A percentile compares a stretch with the other conserved stretches of the same genome.
phyloP scores from a whole-genome alignment of 169 alveolate species.

The Cryptosporidium muris region DNA sequence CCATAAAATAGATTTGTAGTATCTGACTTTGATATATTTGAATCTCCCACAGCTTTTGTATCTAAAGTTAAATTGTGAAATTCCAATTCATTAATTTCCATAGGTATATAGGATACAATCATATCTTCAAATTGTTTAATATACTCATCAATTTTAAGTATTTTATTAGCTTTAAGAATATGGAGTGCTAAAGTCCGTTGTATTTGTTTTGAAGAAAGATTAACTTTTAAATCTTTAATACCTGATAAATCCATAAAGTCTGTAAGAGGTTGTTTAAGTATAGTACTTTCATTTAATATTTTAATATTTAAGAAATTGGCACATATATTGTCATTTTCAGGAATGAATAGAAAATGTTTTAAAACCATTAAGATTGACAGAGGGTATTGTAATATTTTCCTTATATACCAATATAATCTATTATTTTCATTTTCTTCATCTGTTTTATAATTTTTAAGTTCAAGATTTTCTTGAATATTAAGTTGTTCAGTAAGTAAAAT shows the following conservation, averaged over 20 bases:
- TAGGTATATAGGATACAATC: constrained; percentile 22
- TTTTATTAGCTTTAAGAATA: constrained; percentile 1
- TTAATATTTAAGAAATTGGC: too few relatives aligned
- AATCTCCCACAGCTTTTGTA: not conserved
- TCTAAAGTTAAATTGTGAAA: not conserved
- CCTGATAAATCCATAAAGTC: too few relatives aligned
- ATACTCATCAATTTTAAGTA: constrained; percentile 26
- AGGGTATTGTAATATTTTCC: too few relatives aligned
- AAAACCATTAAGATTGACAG: not conserved
- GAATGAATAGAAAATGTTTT: constrained; percentile 8
- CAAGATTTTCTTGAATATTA: not conserved
- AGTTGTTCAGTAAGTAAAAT: constrained; percentile 5
- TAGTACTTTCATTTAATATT: too few relatives aligned
- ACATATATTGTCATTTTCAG: not conserved
- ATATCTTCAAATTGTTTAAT: constrained; percentile 20
- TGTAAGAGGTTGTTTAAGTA: too few relatives aligned
- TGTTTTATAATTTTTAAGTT: not conserved
- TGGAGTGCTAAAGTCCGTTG: constrained; percentile 23
- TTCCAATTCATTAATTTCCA: constrained; percentile 44
- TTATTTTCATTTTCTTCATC: too few relatives aligned
- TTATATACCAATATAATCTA: too few relatives aligned
- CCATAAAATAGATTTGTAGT: constrained; percentile 22
- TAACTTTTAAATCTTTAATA: not conserved
- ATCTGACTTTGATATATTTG: not conserved
- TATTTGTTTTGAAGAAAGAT: constrained; percentile 31